Conservation (phyloP, 495 filamentous ascomycete genomes). For the Penicillium cosmopolitanum region DNA sequence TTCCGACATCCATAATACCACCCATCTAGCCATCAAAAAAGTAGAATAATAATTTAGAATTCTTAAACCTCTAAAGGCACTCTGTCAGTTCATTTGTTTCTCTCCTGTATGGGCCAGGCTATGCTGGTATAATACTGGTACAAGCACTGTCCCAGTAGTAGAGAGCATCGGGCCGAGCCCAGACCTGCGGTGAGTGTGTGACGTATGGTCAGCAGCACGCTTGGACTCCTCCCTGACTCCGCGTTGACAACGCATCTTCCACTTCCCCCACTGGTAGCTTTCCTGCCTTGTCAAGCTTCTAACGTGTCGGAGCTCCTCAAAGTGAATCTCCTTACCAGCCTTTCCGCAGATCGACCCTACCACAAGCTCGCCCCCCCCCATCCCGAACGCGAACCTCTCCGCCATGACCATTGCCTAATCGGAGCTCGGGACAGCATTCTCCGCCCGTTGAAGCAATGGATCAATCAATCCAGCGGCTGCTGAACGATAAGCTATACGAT, state of each 20-base stretch:
- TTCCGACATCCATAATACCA: too few species aligned
- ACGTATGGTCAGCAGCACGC: slow-evolving; percentile 44
- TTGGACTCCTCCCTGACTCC: slow-evolving; percentile 31
- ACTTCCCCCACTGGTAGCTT: slow-evolving; percentile 22
- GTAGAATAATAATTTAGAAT: too few species aligned
- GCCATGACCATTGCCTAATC: slow-evolving; percentile 42
- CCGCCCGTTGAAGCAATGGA: slow-evolving; percentile 67
- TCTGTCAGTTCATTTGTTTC: too few species aligned
- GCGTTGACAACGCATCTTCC: slow-evolving; percentile 45
- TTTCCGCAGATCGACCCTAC: neutral
- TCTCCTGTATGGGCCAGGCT: too few species aligned
- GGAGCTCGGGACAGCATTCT: slow-evolving; percentile 31
- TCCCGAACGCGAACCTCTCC: slow-evolving; percentile 20
- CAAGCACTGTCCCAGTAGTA: neutral
- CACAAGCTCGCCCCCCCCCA: slow-evolving; percentile 16
- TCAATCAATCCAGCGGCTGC: slow-evolving; percentile 78
- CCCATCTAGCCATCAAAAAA: too few species aligned
- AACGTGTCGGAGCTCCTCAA: neutral
- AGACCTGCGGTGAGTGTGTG: slow-evolving; percentile 20
- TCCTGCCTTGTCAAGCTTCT: neutral
- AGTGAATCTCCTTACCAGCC: neutral
- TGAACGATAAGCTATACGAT: slow-evolving; percentile 98
- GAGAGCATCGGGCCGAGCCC: slow-evolving; percentile 13
- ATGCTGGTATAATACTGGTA: too few species aligned
- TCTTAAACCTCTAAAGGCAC: too few species aligned